phyloP scores from a whole-genome alignment of 495 filamentous ascomycete genomes.

The Aspergillus panamensis region DNA sequence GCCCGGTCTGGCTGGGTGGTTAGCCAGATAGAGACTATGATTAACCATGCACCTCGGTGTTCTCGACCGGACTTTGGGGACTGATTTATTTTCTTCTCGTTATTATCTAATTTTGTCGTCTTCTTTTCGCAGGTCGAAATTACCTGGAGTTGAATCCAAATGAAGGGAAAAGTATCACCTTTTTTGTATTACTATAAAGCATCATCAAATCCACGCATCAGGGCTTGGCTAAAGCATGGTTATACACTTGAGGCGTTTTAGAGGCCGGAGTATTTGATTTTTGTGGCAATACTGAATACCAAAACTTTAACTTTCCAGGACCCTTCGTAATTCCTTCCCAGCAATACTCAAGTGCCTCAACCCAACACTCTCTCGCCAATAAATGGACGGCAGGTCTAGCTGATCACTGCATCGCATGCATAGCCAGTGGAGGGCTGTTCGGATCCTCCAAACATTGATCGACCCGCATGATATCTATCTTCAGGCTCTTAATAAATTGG shows the following conservation, averaged over 20 bases:
- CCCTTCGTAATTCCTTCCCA: too few relatives aligned
- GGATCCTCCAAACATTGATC: slow-evolving; percentile 76
- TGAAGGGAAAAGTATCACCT: background rate
- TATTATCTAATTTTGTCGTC: background rate
- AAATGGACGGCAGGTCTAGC: background rate
- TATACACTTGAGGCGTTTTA: slow-evolving; percentile 6
- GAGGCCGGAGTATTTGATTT: background rate
- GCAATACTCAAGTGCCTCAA: too few relatives aligned
- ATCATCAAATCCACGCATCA: slow-evolving; percentile 6
- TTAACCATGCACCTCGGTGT: slow-evolving; percentile 33
- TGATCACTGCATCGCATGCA: background rate
- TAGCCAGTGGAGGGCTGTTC: slow-evolving; percentile 39
- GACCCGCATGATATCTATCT: slow-evolving; percentile 69
- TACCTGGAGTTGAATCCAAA: background rate
- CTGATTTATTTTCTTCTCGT: slow-evolving; percentile 15
- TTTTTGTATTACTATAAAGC: slow-evolving; percentile 14
- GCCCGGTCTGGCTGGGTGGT: slow-evolving; percentile 38
- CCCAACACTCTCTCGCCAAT: too few relatives aligned
- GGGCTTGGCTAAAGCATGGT: slow-evolving; percentile 4
- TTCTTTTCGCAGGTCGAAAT: slow-evolving; percentile 17
- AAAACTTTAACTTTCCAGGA: background rate
- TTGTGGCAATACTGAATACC: background rate
- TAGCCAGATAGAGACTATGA: slow-evolving; percentile 31
- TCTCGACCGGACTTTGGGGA: slow-evolving; percentile 32
- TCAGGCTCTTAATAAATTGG: slow-evolving; percentile 59